Evolutionary conservation across 208 protist species (phyloP), one percentile per base, ranked within the genome.

Genomic region (Wallacemonas sp.): DNA sequence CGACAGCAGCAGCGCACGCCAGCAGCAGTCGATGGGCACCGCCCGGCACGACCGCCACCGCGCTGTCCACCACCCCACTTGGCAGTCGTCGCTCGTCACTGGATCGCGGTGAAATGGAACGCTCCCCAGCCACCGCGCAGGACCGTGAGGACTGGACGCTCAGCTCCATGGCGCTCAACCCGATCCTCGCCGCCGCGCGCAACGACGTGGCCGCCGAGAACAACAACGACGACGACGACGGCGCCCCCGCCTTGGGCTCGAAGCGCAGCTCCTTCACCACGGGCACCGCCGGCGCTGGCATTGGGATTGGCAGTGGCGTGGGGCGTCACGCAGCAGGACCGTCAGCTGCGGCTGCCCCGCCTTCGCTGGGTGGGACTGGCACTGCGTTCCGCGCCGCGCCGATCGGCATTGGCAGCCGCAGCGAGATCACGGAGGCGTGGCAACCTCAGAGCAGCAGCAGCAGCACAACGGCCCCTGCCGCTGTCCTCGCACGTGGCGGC

Each of bases 361-460:
- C 47, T 5, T 9, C 4, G 9, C 3, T 55, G 16, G 52, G 29
- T 19, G 32, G 52, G 17, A 44, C 39, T 2, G 57, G 57, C 38
- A 48, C 38, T 36, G 60, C 38, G 16, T 49, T 52, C 41, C 26
- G 6, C 21, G 60, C 60, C 11, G 29, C 27, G 4, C 38, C 56
- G 5, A 14, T 38, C 29, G 43, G 16, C 43, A 12, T 21, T 1
- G 29, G 26, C 27, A 49, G 27, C 17, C 38, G 60, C 5, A 11
- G 9, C 14, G 60, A 65, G 30, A 65, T 65, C 17, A 65, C 41
- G 19, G 38, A 49, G 23, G 60, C 26, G 60, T 65, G 60, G 60
- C 32, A 39, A 34, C 60, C 60, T 21, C 26, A 39, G 30, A n/a
- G 6, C 14, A n/a, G 9, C 19, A 52, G 9, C 44, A 52, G 9